Base-by-base conservation (phyloP, 2,329 filamentous ascomycete genomes). In the Thelonectria olida region DNA sequence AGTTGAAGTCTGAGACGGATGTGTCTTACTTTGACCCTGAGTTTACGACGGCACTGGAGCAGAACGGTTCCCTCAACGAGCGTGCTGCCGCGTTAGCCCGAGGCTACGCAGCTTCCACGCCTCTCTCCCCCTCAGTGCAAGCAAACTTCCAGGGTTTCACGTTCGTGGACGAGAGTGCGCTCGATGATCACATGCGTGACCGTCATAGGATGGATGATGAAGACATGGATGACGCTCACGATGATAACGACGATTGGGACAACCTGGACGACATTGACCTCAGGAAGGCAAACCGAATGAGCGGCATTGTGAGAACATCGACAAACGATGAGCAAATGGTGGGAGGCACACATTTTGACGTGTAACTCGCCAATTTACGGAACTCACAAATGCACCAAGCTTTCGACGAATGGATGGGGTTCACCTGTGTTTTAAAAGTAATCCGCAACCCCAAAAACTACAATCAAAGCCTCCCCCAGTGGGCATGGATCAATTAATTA, bases 141-240 rank as follows among this genome's bases (percentile, higher is more conserved):
- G 96, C 95, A 65, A 97, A 98, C 74, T 99, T 99, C 82, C 92
- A 96, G 73, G 96, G 96, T 31, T 99, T 99, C 78, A 99, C 96
- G 0, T 99, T 97, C 76, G 96, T 98, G n/a, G 96, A 98, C 71
- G 95, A 98, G 80, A 97, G 92, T 73, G 92, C 92, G 2, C 89
- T 99, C 57, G 94, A 98, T 53, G 92, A 95, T 65, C 90, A 96
- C 67, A 93, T 92, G 88, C 79, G 80, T 58, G 83, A 83, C 62
- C 79, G 82, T 51, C 71, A 74, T 55, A 72, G 80, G 61, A 78
- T 76, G 54, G 80, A 84, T 52, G 82, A 86, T 48, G 86, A 90
- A 64, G 84, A 88, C 22, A 88, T 89, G 86, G 82, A 86, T 58
- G 85, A 89, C 64, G 82, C 79, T 55, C 71, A 76, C 69, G 74